Base-by-base conservation (phyloP, 2,329 filamentous ascomycete genomes). In the Fusarium musae region DNA sequence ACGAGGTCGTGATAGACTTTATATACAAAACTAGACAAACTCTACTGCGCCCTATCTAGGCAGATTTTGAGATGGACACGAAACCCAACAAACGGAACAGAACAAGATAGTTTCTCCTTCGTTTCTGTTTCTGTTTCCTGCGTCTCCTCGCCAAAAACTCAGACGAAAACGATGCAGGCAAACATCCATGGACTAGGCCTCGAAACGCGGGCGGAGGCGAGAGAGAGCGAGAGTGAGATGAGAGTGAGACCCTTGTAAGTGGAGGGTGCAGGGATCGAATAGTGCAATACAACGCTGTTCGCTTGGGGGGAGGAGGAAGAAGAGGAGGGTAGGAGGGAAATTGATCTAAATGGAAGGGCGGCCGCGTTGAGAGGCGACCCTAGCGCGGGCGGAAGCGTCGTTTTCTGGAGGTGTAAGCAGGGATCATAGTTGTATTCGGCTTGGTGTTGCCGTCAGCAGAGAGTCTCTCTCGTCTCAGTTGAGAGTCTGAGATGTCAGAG, bases 281-380 rank as follows among this genome's bases (percentile, higher is more conserved):
- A 32, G 54, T 66, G 66, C 46, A 62, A 69, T 66, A 46, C 66
- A 65, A 66, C 66, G 50, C 43, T 69, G 30, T 69, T 72, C 69
- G 69, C 69, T 73, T 73, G 58, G 58, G n/a, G n/a, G 46, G 19
- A 15, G 42, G 43, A n/a, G 49, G 15, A 32, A 4, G 39, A 13
- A 19, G 42, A 26, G 32, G 43, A 26, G 6, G 26, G 23, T 23
- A 26, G 26, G 26, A 36, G 36, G 39, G 37, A 42, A 44, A 50
- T 43, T 43, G 21, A 67, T 66, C 26, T 72, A 69, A 69, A 53
- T 68, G 70, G 70, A 49, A 72, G 71, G 71, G 56, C 67, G 71
- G 71, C 71, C 71, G 71, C 71, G 59, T 72, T 61, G 50, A 56
- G 59, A 74, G 43, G 71, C 63, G 71, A 72, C 71, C 71, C 71